Percentiles rank a stretch among this genome's conserved stretches.
These are phyloP conservation scores for Rutstroemia sp. DNA, from an alignment of 2,329 filamentous ascomycete genomes.

Conservation along the genomic window DNA sequence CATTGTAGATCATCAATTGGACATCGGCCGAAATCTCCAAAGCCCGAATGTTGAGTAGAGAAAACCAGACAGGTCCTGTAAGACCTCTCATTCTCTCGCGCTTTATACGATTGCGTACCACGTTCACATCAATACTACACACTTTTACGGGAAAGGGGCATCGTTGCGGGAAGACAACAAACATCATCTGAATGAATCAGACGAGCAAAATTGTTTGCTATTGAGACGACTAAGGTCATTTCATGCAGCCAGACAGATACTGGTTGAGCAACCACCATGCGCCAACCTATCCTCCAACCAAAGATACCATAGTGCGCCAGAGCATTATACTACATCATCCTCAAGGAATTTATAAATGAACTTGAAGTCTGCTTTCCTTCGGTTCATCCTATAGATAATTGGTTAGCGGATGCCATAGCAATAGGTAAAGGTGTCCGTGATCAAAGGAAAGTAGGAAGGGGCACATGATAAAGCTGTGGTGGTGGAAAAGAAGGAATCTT, in stretches of 20 bases:
- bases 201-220: slow-evolving; percentile 25
- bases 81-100: not conserved
- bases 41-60: no score
- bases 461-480: not conserved
- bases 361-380: slow-evolving; percentile 94
- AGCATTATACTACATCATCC: slow-evolving; percentile 65
- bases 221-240: slow-evolving; percentile 21
- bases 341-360: slow-evolving; percentile 98
- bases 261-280: slow-evolving; percentile 51
- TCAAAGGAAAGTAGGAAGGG: no score
- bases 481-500: slow-evolving; percentile 14
- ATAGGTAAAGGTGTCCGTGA: not conserved
- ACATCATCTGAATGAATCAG: slow-evolving; percentile 16
- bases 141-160: not conserved
- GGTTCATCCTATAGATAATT: slow-evolving; percentile 74
- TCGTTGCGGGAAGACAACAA: not conserved
- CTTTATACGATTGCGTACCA: not conserved
- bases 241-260: slow-evolving; percentile 44
- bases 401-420: not conserved
- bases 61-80: not conserved
- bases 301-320: slow-evolving; percentile 62
- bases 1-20: slow-evolving; percentile 1
- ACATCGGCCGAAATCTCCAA: not conserved
- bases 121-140: not conserved
- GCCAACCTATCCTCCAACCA: slow-evolving; percentile 63